Conservation (phyloP, 805 yeast species). For the Candida odintsovae region DNA sequence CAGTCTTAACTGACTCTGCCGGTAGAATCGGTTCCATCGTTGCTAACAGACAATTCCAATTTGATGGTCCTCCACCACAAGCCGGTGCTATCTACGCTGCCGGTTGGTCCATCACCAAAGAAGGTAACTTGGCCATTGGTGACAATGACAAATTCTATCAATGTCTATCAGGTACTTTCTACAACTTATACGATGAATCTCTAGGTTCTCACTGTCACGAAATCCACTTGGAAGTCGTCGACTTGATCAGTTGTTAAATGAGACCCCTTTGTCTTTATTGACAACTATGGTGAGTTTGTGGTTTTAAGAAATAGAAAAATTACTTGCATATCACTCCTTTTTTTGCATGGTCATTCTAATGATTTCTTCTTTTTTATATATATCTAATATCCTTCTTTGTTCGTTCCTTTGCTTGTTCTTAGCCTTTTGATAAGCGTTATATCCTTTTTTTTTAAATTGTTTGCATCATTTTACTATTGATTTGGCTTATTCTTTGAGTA, state of each 20-base stretch:
- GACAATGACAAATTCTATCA: conserved; percentile 56
- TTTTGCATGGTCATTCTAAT: neutral
- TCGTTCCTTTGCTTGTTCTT: neutral
- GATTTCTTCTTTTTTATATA: neutral
- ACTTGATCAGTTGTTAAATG: conserved; percentile 47
- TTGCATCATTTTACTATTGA: no score
- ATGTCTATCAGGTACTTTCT: conserved; percentile 71
- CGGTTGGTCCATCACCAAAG: conserved; percentile 55
- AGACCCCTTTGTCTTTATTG: no score
- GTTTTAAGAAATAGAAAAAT: neutral
- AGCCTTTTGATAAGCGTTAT: no score
- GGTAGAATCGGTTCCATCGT: conserved; percentile 16
- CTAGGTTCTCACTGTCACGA: conserved; percentile 58
- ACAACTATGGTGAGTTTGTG: neutral
- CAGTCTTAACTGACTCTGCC: conserved; percentile 8
- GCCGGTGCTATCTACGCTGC: conserved; percentile 68
- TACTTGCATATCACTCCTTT: neutral
- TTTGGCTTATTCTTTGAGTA: no score
- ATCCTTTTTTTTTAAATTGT: no score
- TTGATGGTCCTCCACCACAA: conserved; percentile 84
- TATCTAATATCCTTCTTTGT: neutral
- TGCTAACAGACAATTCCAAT: conserved; percentile 54
- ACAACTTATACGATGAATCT: conserved; percentile 66
- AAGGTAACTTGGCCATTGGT: conserved; percentile 60
- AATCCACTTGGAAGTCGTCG: conserved; percentile 54